A percentile compares a stretch with the other conserved stretches of the same genome.
phyloP scores from a whole-genome alignment of 306 rosid genomes.

The Purshia tridentata region DNA sequence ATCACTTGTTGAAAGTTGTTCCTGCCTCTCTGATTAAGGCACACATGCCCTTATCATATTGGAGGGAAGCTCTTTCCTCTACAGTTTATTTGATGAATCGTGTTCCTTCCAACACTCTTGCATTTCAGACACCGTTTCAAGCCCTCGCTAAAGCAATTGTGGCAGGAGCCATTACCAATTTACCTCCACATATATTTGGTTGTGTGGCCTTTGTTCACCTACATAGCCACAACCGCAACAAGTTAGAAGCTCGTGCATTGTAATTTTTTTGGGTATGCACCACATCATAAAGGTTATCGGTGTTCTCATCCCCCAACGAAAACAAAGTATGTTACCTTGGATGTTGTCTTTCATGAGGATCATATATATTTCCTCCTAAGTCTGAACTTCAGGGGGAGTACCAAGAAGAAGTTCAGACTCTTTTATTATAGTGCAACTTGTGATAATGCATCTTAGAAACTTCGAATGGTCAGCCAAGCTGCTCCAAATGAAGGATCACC shows the following conservation, averaged over 20 bases:
- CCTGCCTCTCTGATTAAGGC: not conserved
- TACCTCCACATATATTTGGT: too few relatives aligned
- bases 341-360: not conserved
- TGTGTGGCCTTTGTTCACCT: too few relatives aligned
- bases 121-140: too few relatives aligned
- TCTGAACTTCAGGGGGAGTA: not conserved
- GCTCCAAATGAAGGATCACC: too few relatives aligned
- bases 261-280: too few relatives aligned
- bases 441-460: not conserved
- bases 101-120: too few relatives aligned
- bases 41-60: conserved; percentile 3
- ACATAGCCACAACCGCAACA: too few relatives aligned
- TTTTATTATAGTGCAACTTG: not conserved
- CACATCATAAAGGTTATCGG: too few relatives aligned
- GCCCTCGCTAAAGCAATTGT: too few relatives aligned
- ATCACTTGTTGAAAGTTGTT: not conserved
- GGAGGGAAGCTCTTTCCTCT: not conserved
- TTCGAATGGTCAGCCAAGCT: too few relatives aligned
- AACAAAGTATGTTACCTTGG: not conserved
- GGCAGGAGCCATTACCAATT: too few relatives aligned
- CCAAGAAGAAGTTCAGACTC: not conserved
- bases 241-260: too few relatives aligned
- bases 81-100: not conserved
- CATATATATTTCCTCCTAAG: not conserved
- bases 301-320: not conserved